These are phyloP conservation scores for Neurospora cerealis DNA, from an alignment of 495 filamentous ascomycete genomes.

Conservation along the genomic window DNA sequence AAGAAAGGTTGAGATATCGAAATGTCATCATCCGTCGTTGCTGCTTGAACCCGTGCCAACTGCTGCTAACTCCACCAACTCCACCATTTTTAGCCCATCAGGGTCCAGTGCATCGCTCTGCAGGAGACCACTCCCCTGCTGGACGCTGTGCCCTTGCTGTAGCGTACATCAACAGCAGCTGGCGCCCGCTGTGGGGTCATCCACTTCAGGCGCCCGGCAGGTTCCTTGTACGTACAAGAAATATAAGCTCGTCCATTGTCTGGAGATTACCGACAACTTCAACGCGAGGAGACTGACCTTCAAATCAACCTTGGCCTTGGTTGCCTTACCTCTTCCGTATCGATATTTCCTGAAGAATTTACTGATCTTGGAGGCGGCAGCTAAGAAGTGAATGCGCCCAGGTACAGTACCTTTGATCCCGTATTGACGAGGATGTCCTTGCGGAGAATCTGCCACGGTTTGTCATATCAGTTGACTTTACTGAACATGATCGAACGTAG, in stretches of 20 bases:
- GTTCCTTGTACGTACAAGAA: not conserved
- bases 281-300: not conserved
- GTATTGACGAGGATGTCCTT: not conserved
- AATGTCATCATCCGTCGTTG: not conserved
- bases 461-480: not conserved
- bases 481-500: not conserved
- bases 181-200: not conserved
- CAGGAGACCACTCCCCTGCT: not conserved
- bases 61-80: not conserved
- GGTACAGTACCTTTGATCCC: not conserved
- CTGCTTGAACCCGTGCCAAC: not conserved
- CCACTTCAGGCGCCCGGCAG: not conserved
- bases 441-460: not conserved
- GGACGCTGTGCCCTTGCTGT: not conserved
- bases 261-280: not conserved
- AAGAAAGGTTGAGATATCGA: not conserved
- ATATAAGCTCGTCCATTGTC: too few species aligned
- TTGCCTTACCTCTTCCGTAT: not conserved
- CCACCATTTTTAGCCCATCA: not conserved
- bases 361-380: not conserved
- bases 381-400: not conserved
- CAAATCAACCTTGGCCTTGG: not conserved
- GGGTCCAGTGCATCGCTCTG: not conserved
- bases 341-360: not conserved
- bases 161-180: not conserved